Evolutionary conservation across 768 basidiomycete genomes (phyloP), one percentile per base, ranked within the genome.

Genomic region (Podaxis sp.): DNA sequence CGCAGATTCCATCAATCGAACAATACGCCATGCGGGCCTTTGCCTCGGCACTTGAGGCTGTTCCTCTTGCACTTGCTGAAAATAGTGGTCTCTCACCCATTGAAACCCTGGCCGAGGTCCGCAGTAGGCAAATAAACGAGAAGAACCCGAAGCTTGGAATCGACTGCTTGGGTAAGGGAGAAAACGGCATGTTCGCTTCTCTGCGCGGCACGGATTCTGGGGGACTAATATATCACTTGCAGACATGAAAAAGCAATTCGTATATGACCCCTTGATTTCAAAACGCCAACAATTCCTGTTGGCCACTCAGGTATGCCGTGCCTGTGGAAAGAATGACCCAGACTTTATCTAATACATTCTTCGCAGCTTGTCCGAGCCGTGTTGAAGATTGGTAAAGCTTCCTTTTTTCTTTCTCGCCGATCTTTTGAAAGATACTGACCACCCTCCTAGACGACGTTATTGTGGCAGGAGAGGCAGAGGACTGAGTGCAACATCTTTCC

Each of bases 1-100:
- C 35, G 3, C 59, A 95, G 92, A 96, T 97, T 65, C 89, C 97
- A 1, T 84, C 93, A 28, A 98, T 99, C 68, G 97, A 99, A 76
- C 97, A 99, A 79, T 99, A 99, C 70, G 97, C 97, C 2, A 98
- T 99, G 95, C 89, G 96, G 52, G 95, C 97, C n/a, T 99, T 98
- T 72, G 84, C 97, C 3, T 91, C 92, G 36, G 96, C 97, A 13
- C 79, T 99, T 6, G 97, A 99, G 68, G 84, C 94, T n/a, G 77
- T 98, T 52, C 97, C 97, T 2, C 84, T 99, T 11, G 97, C 97
- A 3, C 81, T 99, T 10, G 97, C 97, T 13, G 97, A 99, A 75
- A 99, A 99, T 80, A 96, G 93, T 62, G 97, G 97, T 57, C 74
- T 98, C 47, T 88, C 91, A 13, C 97, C 97, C 10, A 99, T 99